These are phyloP conservation scores for Aspergillus panamensis DNA, from an alignment of 495 filamentous ascomycete species.

Conservation along the genomic window DNA sequence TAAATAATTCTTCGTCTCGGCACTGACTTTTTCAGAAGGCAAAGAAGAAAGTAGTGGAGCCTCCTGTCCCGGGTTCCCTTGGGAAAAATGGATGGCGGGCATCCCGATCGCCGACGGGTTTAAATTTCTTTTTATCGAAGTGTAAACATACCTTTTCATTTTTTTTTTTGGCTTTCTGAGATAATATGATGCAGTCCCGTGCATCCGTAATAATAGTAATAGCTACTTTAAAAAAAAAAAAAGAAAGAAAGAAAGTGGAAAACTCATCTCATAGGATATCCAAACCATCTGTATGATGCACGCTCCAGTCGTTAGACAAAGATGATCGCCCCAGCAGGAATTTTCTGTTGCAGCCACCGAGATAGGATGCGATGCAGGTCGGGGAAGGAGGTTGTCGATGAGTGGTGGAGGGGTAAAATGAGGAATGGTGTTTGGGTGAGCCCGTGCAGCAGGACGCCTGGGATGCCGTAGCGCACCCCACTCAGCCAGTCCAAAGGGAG, in stretches of 20 bases:
- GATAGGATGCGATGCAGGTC: constrained; percentile 9
- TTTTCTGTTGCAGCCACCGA: constrained; percentile 15
- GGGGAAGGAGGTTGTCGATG: constrained; percentile 9
- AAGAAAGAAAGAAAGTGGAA: background rate
- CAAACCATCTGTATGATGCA: constrained; percentile 2
- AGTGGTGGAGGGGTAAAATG: constrained; percentile 7
- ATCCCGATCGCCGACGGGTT: constrained; percentile 17
- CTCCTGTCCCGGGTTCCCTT: constrained; percentile 16
- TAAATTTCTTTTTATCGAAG: constrained; percentile 14
- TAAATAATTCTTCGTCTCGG: constrained; percentile 14
- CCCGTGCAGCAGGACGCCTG: constrained; percentile 1
- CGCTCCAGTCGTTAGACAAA: background rate
- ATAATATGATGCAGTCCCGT: constrained; percentile 11
- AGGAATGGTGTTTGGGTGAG: constrained; percentile 12
- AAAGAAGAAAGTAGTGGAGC: constrained; percentile 15
- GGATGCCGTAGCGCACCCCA: background rate
- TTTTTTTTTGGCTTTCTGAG: constrained; percentile 12
- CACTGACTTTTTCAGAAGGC: background rate
- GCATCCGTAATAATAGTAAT: constrained; percentile 13
- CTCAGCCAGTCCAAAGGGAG: too few relatives aligned
- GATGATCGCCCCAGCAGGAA: background rate
- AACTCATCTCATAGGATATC: constrained; percentile 5
- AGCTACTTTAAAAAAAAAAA: background rate
- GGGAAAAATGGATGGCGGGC: constrained; percentile 11
- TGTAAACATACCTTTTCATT: constrained; percentile 16